These are phyloP conservation scores for Oenanthe javanica DNA, from an alignment of 140 eudicot genomes.

Conservation along the genomic window DNA sequence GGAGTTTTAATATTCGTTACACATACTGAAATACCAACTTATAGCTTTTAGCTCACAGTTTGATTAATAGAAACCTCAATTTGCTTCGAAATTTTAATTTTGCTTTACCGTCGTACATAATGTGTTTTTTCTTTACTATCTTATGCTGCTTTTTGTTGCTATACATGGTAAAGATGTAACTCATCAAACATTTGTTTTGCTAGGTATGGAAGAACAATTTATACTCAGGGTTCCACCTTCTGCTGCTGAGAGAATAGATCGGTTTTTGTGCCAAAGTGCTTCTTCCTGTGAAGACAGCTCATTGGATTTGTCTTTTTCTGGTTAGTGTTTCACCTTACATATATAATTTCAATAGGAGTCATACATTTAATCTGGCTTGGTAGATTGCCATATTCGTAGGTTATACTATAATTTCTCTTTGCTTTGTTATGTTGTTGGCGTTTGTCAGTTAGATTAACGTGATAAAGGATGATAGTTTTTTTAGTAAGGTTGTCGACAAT, in stretches of 20 bases:
- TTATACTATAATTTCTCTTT: too few relatives aligned
- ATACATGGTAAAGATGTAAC: neutral
- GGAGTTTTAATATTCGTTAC: neutral
- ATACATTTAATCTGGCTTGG: too few relatives aligned
- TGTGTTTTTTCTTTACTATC: too few relatives aligned
- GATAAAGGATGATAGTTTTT: too few relatives aligned
- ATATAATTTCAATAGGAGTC: too few relatives aligned
- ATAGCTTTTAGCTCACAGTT: neutral
- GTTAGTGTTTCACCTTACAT: conserved; percentile 16
- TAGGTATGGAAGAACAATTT: conserved; percentile 77
- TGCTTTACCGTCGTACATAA: neutral
- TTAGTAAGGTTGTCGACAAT: too few relatives aligned
- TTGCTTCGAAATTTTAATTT: neutral
- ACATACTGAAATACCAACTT: neutral
- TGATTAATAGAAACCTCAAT: neutral
- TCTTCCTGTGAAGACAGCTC: conserved; percentile 56
- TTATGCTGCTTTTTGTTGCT: too few relatives aligned
- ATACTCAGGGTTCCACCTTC: conserved; percentile 72
- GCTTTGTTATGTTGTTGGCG: too few relatives aligned
- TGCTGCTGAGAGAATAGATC: conserved; percentile 62
- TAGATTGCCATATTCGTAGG: too few relatives aligned
- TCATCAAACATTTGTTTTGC: neutral
- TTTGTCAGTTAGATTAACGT: too few relatives aligned
- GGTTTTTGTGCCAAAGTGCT: conserved; percentile 39
- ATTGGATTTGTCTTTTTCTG: conserved; percentile 63